Percentiles rank a stretch among this genome's conserved stretches.
Conservation (phyloP, 2,329 filamentous ascomycete genomes). For the Phyllosticta citribraziliensis region DNA sequence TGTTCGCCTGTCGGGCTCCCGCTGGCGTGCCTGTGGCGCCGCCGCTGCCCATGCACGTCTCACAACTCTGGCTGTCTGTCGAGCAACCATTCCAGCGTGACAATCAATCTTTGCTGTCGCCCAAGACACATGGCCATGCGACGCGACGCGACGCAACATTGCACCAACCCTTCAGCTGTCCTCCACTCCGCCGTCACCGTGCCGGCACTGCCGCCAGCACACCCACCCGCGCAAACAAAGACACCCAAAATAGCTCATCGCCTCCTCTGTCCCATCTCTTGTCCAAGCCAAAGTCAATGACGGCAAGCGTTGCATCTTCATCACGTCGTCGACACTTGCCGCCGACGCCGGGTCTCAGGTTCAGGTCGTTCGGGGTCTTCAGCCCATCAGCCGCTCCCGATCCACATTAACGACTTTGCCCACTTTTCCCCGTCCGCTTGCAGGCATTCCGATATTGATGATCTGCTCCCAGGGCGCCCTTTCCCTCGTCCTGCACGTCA, state of each 20-base stretch:
- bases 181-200: neutral
- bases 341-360: neutral
- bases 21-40: neutral
- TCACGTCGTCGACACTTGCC: neutral
- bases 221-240: neutral
- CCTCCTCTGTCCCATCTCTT: neutral
- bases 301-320: neutral
- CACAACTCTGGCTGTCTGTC: neutral
- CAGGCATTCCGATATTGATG: neutral
- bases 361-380: neutral
- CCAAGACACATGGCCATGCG: neutral
- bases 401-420: neutral
- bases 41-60: neutral
- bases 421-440: neutral
- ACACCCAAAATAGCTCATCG: neutral
- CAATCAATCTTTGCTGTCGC: neutral
- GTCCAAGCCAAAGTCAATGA: neutral
- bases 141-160: neutral
- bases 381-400: neutral
- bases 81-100: neutral
- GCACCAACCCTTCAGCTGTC: neutral
- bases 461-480: neutral
- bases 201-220: neutral
- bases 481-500: neutral
- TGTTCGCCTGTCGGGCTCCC: neutral